Evolutionary conservation across 75 land plant species (phyloP), one percentile per base, ranked within the genome.

Genomic region (Adiantum capillusveneris): DNA sequence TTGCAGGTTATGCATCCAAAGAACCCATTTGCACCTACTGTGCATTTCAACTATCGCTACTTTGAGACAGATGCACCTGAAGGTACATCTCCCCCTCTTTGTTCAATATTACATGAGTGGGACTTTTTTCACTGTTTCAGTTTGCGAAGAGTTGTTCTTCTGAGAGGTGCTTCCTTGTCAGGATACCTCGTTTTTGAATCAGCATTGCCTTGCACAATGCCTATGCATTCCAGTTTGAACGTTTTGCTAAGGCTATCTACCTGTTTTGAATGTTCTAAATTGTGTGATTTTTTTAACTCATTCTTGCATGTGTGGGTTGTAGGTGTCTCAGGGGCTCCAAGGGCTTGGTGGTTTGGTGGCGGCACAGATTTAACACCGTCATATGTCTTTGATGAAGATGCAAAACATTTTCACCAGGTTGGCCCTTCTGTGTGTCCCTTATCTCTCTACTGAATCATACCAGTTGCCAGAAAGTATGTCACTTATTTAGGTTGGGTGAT

Each of bases 311-410:
- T 30, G 24, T 60, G 18, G 6, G 20, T 13, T 75, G 63, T 72
- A 94, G 98, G 84, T 77, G 68, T 76, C 46, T 84, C 87, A 50
- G 96, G 96, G 50, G 98, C 97, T 43, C 98, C 98, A 19, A 75
- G 85, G 43, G 79, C 89, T 41, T 94, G 98, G 98, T 94, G 98
- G 98, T 94, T 94, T 80, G 98, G 98, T 59, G 98, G 98, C 27
- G 96, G 98, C 36, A 94, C 98, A 49, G 98, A 94, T 65, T 74
- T 94, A 30, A 94, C 98, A 57, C 98, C 98, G 59, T 69, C 98
- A 1, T 94, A 94, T 69, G 66, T 94, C 25, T 81, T 90, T 80
- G 96, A 94, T 39, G 98, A 94, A 29, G 98, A 94, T 76, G 96
- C 87, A 31, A 79, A 75, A 56, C 98, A 90, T 50, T 94, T 94